Conservation (phyloP, 306 rosid genomes). For the Cicer arietinum region DNA sequence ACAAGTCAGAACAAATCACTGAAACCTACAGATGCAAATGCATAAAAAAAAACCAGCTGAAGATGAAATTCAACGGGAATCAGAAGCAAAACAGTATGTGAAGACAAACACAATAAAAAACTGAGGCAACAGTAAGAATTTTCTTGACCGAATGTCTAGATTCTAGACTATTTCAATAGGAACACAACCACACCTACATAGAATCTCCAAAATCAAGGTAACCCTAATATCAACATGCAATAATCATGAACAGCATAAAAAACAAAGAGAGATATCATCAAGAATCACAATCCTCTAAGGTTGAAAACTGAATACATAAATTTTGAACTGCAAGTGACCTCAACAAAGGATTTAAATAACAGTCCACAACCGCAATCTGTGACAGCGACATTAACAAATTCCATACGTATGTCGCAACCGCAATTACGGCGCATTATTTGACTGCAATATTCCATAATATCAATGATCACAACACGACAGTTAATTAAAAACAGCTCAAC, state of each 20-base stretch:
- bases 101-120: background rate
- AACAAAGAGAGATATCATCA: background rate
- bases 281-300: background rate
- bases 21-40: conserved; percentile 20
- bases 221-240: conserved; percentile 4
- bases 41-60: background rate
- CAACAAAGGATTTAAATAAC: background rate
- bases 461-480: background rate
- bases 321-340: conserved; percentile 3
- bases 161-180: background rate
- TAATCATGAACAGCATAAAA: background rate
- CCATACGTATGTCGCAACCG: background rate
- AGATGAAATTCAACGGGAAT: background rate
- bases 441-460: background rate
- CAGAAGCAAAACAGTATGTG: background rate
- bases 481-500: background rate
- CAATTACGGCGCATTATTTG: background rate
- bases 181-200: background rate
- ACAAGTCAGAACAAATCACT: conserved; percentile 17
- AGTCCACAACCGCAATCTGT: background rate
- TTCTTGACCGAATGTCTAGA: background rate
- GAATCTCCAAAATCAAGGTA: conserved; percentile 14
- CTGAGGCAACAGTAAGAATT: background rate
- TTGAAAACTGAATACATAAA: background rate
- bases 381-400: background rate